phyloP scores from a whole-genome alignment of 306 rosid genomes.

The Prunus fruticosa region DNA sequence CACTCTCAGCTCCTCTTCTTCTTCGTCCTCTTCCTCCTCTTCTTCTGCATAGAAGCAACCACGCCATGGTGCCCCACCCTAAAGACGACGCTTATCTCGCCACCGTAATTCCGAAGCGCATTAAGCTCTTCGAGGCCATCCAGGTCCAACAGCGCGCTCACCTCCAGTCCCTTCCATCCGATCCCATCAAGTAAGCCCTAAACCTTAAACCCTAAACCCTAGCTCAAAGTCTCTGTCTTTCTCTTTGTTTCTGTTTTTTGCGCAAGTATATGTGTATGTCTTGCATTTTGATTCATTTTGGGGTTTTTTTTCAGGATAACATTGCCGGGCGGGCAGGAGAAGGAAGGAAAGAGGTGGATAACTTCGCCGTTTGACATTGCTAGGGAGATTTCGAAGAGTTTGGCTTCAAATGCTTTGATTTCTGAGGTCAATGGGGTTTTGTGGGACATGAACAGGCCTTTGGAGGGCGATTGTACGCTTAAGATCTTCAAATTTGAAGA shows the following conservation, averaged over 20 bases:
- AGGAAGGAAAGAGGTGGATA: slow-evolving; percentile 69
- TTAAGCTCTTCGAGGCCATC: slow-evolving; percentile 54
- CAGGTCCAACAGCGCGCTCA: slow-evolving; percentile 40
- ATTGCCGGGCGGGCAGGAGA: slow-evolving; percentile 65
- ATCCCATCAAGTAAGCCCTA: slow-evolving; percentile 57
- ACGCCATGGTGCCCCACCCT: slow-evolving; percentile 38
- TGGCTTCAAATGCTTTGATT: slow-evolving; percentile 74
- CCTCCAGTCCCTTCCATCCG: slow-evolving; percentile 58
- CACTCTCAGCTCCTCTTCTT: slow-evolving; percentile 10
- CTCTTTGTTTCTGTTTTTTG: not conserved
- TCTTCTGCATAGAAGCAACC: not conserved
- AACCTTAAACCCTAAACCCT: not conserved
- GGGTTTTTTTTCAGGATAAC: slow-evolving; percentile 38
- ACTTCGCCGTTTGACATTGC: slow-evolving; percentile 81
- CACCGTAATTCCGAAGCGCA: slow-evolving; percentile 55
- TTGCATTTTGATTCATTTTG: not conserved
- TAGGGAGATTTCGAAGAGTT: slow-evolving; percentile 69
- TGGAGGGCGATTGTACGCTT: slow-evolving; percentile 68
- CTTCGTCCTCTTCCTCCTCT: slow-evolving; percentile 14
- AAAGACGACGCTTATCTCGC: slow-evolving; percentile 72
- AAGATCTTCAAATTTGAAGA: slow-evolving; percentile 65
- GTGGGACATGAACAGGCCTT: slow-evolving; percentile 85
- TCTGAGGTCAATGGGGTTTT: slow-evolving; percentile 79
- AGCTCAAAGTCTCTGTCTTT: too few relatives aligned
- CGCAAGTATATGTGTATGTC: not conserved